Percentiles rank a stretch among this genome's conserved stretches.
These are phyloP conservation scores for Fusarium luffae DNA, from an alignment of 2,329 filamentous ascomycete species.

Conservation along the genomic window DNA sequence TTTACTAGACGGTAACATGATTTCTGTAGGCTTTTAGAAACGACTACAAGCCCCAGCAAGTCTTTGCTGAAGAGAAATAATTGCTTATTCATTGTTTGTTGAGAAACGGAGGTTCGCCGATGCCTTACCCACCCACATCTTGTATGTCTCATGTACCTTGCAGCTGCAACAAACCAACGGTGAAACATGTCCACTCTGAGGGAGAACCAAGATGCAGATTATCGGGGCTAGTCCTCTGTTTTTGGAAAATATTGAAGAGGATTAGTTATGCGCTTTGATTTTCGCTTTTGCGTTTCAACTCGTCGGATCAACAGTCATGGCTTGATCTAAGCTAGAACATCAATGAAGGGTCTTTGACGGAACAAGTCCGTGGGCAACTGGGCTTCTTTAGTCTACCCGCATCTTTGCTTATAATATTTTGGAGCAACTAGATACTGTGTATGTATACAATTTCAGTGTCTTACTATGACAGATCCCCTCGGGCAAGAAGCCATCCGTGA, in stretches of 20 bases:
- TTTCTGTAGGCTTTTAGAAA: not conserved
- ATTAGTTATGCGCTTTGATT: constrained; percentile 2
- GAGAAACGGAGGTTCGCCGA: not conserved
- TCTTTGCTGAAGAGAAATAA: not conserved
- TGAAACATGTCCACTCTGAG: constrained; percentile 31
- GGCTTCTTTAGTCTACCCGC: not conserved
- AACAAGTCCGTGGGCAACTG: not conserved
- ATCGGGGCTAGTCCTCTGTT: not conserved
- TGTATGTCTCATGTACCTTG: constrained; percentile 38
- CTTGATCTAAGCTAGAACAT: not conserved
- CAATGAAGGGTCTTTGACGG: not conserved
- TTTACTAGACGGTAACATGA: not conserved
- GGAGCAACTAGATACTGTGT: not conserved
- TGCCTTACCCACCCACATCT: not conserved
- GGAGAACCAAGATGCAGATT: constrained; percentile 10
- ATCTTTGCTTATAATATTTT: constrained; percentile 2
- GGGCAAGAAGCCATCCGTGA: constrained; percentile 11
- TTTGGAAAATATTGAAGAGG: not conserved
- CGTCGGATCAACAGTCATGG: not conserved
- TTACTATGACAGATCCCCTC: not conserved
- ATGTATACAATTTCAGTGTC: not conserved
- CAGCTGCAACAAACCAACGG: constrained; percentile 16
- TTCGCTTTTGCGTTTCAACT: constrained; percentile 7
- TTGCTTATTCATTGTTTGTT: not conserved
- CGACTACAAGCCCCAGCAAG: not conserved